A percentile compares a stretch with the other conserved stretches of the same genome.
phyloP scores from a whole-genome alignment of 208 protist species.

The Wallacemonas sp. region DNA sequence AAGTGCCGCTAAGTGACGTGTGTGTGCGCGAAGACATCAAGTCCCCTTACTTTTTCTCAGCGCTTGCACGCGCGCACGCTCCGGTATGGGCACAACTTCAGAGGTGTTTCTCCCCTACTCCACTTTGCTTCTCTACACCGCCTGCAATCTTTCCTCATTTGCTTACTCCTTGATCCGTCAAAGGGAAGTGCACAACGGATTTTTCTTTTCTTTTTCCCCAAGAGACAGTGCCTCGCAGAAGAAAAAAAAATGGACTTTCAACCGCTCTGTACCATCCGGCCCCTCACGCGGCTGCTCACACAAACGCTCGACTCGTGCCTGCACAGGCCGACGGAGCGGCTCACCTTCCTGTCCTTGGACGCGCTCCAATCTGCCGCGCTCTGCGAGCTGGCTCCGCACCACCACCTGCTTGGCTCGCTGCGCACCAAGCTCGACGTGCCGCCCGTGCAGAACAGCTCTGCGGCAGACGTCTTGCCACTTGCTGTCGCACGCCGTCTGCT shows the following conservation, averaged over 20 bases:
- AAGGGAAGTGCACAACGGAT: no score
- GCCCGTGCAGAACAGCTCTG: neutral
- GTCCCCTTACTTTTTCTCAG: no score
- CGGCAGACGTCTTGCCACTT: constrained; percentile 14
- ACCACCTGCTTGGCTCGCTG: constrained; percentile 35
- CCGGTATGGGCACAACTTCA: no score
- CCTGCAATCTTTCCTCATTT: no score
- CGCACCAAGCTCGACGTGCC: constrained; percentile 6
- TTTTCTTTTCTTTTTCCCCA: no score
- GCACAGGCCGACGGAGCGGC: constrained; percentile 8
- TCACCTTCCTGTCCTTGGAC: constrained; percentile 35
- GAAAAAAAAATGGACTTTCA: constrained; percentile 78
- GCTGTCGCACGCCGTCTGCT: constrained; percentile 28
- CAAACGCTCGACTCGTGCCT: constrained; percentile 29
- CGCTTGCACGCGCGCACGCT: no score
- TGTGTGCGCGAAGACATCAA: no score
- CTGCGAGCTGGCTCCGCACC: constrained; percentile 64
- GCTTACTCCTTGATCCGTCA: no score
- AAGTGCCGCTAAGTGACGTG: no score
- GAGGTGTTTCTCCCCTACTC: no score
- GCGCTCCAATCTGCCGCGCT: constrained; percentile 40
- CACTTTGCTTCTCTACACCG: no score
- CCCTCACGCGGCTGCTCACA: constrained; percentile 48
- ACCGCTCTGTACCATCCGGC: constrained; percentile 49
- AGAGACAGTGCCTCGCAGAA: no score